Conservation (phyloP, 768 basidiomycete genomes). For the Mycena latifolia region DNA sequence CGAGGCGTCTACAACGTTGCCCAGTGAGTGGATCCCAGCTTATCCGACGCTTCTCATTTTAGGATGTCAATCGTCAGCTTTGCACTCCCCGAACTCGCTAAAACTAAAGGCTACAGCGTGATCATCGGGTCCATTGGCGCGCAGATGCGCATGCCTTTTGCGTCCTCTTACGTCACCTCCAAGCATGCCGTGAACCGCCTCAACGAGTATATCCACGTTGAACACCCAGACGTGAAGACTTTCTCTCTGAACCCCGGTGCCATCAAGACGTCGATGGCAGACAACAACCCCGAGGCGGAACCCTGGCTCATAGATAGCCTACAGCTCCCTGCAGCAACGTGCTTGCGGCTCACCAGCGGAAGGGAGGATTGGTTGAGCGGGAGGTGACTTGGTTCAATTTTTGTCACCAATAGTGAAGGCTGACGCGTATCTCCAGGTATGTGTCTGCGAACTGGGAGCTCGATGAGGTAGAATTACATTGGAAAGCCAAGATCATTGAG, state of each 20-base stretch:
- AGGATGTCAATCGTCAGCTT: constrained; percentile 8
- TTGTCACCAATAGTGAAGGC: no score
- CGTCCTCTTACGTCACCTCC: constrained; percentile 4
- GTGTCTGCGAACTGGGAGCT: constrained; percentile 33
- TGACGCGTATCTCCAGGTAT: constrained; percentile 12
- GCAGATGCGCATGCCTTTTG: constrained; percentile 29
- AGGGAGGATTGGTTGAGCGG: constrained; percentile 38
- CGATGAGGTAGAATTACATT: constrained; percentile 22
- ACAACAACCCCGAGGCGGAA: constrained; percentile 22
- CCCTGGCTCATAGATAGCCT: constrained; percentile 31
- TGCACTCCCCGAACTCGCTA: constrained; percentile 28
- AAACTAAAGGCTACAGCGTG: constrained; percentile 27
- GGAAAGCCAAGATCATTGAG: constrained; percentile 31
- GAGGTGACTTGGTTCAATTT: constrained; percentile 21
- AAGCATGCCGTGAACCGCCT: neutral
- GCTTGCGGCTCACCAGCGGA: constrained; percentile 37
- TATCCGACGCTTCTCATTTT: no score
- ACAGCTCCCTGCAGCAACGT: constrained; percentile 37
- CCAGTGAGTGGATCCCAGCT: constrained; percentile 28
- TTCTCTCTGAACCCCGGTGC: constrained; percentile 31
- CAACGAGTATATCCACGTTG: neutral
- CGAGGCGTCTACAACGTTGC: constrained; percentile 37
- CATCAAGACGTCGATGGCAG: constrained; percentile 17
- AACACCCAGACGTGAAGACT: neutral
- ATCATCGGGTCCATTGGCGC: constrained; percentile 27